Base-by-base conservation (phyloP, 176 grass and related monocot genomes). In the Juncus effusus region DNA sequence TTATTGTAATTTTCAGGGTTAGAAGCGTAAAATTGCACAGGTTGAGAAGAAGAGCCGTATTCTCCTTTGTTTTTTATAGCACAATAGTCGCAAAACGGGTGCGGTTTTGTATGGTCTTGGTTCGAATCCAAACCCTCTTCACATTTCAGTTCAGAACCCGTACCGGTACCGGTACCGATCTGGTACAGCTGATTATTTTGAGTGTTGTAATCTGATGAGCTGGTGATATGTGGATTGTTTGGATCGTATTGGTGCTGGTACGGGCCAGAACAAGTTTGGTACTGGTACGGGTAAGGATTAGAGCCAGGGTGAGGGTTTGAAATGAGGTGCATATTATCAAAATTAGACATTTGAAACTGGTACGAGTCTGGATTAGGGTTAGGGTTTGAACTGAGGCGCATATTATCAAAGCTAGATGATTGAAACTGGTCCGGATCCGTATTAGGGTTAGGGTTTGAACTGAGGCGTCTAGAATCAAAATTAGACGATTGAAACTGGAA, bases 1-100 rank as follows among this genome's bases (percentile, higher is more conserved):
- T 68, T 54, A 51, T 28, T 6, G 51, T 5, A 36, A 68, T 68
- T 51, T 37, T 16, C 10, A 54, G 64, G 64, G 64, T 68, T 14
- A 13, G 64, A 16, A 52, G 64, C 44, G 36, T 53, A 53, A 38
- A 52, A 3, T 68, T 68, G 64, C 9, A 53, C 44, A n/a, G 44
- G 10, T 68, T 54, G 47, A 37, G 42, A 68, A 51, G 64, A n/a
- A 67, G 47, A 68, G 51, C 14, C 16, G 51, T 51, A 7, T 28
- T 42, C 15, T 36, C 15, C 13, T 37, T 51, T 66, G 63, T 49
- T 11, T 28, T 13, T 19, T 16, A 28, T 66, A 50, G 47, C 13
- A 28, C 35, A 47, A 49, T 50, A 67, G 6, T 47, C 64, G 50
- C 10, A 67, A 16, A 51, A 35, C 50, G 64, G 42, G 44, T 51